Evolutionary conservation across 2,329 filamentous ascomycete species (phyloP).

Genomic region (Clonostachys byssicola): DNA sequence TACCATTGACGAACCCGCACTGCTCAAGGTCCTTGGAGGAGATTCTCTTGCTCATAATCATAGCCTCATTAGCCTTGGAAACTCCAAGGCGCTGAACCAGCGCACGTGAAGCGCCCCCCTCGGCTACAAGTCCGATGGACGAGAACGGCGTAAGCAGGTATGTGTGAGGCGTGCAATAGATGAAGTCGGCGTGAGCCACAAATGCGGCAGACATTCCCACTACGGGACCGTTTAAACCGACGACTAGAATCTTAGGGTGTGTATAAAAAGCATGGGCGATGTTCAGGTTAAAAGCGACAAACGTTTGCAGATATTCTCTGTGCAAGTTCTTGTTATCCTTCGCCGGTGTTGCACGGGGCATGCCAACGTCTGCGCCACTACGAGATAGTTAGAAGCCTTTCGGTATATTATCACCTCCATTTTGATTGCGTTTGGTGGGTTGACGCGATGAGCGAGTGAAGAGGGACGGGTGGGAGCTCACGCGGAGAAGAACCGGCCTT

Average conservation of each 20-base stretch:
- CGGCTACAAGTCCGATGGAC: constrained; percentile 81
- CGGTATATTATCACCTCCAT: too few species aligned
- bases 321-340: constrained; percentile 28
- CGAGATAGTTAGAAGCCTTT: not conserved
- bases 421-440: too few species aligned
- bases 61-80: constrained; percentile 81
- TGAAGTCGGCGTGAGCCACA: constrained; percentile 80
- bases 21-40: constrained; percentile 66
- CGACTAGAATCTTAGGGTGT: constrained; percentile 89
- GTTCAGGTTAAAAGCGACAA: constrained; percentile 84
- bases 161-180: constrained; percentile 77
- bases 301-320: constrained; percentile 59
- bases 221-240: constrained; percentile 86
- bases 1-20: constrained; percentile 80
- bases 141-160: constrained; percentile 91
- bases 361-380: constrained; percentile 75
- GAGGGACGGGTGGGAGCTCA: constrained; percentile 32
- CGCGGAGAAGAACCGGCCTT: constrained; percentile 85
- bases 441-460: too few species aligned
- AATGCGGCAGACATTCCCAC: constrained; percentile 85
- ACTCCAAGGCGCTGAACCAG: constrained; percentile 79
- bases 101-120: constrained; percentile 77
- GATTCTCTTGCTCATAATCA: constrained; percentile 84
- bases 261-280: constrained; percentile 85
- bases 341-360: constrained; percentile 37